Conservation (phyloP, 1,139 yeast species). For the Sugiyamaella grinbergsii region DNA sequence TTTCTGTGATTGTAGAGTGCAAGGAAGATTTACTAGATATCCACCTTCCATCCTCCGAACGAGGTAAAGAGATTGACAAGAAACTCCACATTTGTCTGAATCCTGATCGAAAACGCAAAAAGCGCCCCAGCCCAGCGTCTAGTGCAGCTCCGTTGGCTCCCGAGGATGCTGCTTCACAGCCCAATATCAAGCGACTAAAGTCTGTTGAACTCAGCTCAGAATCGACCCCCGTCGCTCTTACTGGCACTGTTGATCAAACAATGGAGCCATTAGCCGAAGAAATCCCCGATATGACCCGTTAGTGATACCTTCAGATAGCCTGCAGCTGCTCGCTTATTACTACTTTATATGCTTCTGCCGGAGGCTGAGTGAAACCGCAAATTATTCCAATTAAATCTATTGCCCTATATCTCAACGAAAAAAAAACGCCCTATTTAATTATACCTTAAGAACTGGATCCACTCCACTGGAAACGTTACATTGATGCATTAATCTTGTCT, state of each 20-base stretch:
- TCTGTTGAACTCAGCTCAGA: slow-evolving; percentile 15
- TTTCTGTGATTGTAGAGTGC: slow-evolving; percentile 32
- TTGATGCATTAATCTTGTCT: slow-evolving; percentile 85
- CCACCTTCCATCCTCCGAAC: slow-evolving; percentile 32
- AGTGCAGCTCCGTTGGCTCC: slow-evolving; percentile 7
- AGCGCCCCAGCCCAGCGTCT: slow-evolving; percentile 18
- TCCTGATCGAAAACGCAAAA: slow-evolving; percentile 30
- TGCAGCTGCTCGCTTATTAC: neutral
- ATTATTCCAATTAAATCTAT: no score
- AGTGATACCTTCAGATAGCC: neutral
- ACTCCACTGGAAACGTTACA: slow-evolving; percentile 83
- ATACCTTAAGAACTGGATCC: slow-evolving; percentile 52
- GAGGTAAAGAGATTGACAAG: slow-evolving; percentile 40
- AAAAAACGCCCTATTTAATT: neutral
- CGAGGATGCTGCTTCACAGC: neutral
- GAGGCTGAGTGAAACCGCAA: no score
- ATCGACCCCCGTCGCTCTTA: slow-evolving; percentile 11
- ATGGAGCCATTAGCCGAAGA: slow-evolving; percentile 16
- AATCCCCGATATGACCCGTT: slow-evolving; percentile 14
- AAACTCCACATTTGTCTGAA: slow-evolving; percentile 39
- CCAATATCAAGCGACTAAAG: slow-evolving; percentile 21
- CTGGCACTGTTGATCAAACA: slow-evolving; percentile 8
- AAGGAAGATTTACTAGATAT: slow-evolving; percentile 26
- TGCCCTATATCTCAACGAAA: no score
- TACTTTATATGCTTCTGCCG: no score